phyloP scores from a whole-genome alignment of 2,329 filamentous ascomycete species.

The Ascochyta viciae-villosae region DNA sequence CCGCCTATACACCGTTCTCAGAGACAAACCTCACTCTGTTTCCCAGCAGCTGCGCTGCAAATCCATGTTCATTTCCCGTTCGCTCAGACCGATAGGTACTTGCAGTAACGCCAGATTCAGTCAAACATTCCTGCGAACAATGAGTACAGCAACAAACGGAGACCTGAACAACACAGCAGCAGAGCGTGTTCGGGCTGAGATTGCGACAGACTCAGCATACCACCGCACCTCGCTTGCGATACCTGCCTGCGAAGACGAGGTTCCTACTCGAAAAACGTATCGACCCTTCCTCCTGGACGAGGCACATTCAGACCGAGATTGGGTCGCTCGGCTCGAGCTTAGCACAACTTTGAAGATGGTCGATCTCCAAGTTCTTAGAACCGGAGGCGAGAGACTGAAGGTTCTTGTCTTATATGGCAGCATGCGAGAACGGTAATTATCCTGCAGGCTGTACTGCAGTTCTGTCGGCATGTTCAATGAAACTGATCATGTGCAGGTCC shows the following conservation, averaged over 20 bases:
- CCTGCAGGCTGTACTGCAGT: constrained; percentile 1
- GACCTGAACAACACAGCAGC: constrained; percentile 37
- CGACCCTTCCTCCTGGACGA: constrained; percentile 63
- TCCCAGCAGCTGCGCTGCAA: too few species aligned
- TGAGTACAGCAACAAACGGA: constrained; percentile 18
- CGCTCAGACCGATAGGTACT: too few species aligned
- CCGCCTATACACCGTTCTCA: too few species aligned
- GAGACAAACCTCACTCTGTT: too few species aligned
- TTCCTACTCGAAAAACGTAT: constrained; percentile 56
- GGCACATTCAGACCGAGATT: constrained; percentile 55
- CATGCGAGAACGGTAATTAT: constrained; percentile 55
- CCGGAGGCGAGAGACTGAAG: constrained; percentile 54
- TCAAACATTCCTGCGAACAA: too few species aligned
- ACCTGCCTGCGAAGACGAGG: constrained; percentile 55
- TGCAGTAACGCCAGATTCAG: too few species aligned
- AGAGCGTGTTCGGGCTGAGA: constrained; percentile 20
- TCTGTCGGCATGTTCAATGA: too few species aligned
- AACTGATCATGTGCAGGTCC: constrained; percentile 52
- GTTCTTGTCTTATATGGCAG: constrained; percentile 69
- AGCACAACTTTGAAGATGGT: constrained; percentile 61
- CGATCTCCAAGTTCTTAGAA: constrained; percentile 53
- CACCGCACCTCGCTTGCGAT: constrained; percentile 53
- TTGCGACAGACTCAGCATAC: constrained; percentile 24
- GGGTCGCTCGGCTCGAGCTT: constrained; percentile 65
- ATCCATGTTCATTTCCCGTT: too few species aligned